phyloP scores from a whole-genome alignment of 202 grass and related monocot genomes.

The Saccharum hybrid region DNA sequence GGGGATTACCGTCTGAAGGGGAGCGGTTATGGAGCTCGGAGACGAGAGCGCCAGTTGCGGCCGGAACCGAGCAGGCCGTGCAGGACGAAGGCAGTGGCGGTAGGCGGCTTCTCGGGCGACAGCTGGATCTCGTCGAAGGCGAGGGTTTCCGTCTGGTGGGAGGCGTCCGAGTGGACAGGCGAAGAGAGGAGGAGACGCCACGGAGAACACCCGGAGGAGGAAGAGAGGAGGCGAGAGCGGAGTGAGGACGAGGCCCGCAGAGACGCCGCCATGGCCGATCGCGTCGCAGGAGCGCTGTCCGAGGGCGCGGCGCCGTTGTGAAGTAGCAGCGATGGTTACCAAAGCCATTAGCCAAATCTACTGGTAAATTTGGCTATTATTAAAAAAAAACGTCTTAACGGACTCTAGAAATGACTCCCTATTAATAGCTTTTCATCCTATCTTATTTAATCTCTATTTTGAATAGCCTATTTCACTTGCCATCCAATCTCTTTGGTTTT shows the following conservation, averaged over 20 bases:
- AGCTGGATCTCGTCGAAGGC: constrained; percentile 85
- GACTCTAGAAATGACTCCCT: no score
- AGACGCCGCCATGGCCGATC: constrained; percentile 62
- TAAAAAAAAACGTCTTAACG: no score
- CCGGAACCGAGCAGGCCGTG: constrained; percentile 92
- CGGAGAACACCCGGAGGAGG: constrained; percentile 20
- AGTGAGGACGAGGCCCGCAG: constrained; percentile 50
- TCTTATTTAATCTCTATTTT: no score
- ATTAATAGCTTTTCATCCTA: no score
- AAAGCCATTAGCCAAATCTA: not conserved
- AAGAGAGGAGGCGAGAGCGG: constrained; percentile 60
- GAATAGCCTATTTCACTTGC: no score
- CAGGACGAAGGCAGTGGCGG: constrained; percentile 82
- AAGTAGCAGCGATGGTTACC: not conserved
- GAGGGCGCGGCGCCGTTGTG: not conserved
- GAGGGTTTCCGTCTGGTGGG: constrained; percentile 69
- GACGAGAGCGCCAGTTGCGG: constrained; percentile 88
- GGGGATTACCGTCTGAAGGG: constrained; percentile 66
- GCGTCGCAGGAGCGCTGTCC: constrained; percentile 20
- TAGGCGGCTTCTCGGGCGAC: constrained; percentile 59
- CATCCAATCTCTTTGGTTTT: no score
- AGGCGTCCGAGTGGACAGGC: constrained; percentile 28
- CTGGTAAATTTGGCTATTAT: no score
- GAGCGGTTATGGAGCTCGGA: constrained; percentile 67
- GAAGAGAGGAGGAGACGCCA: constrained; percentile 46